These are phyloP conservation scores for Tricholoma flavovirens DNA, from an alignment of 768 basidiomycete species.

Conservation along the genomic window DNA sequence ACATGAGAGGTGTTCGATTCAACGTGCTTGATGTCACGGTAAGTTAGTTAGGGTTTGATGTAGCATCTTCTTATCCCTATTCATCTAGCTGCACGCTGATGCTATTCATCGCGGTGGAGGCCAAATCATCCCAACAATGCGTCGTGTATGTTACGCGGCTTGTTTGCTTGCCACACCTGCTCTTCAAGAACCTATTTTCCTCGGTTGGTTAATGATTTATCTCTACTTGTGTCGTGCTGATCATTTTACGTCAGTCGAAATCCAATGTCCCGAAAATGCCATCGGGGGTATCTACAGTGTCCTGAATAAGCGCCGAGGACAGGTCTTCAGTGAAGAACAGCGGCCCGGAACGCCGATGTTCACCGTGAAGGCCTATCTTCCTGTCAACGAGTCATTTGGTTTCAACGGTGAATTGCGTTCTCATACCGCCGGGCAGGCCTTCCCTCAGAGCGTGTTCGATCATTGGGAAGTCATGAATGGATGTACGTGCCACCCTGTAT, in stretches of 20 bases:
- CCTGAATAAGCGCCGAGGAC: constrained; percentile 95
- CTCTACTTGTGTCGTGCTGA: not conserved
- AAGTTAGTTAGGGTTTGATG: constrained; percentile 19
- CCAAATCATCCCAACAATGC: constrained; percentile 95
- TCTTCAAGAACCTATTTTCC: constrained; percentile 95
- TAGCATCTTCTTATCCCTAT: not conserved
- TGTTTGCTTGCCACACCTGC: constrained; percentile 85
- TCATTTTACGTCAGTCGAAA: constrained; percentile 65
- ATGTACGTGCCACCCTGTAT: constrained; percentile 40
- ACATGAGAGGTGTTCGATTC: constrained; percentile 96
- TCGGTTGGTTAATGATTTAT: constrained; percentile 42
- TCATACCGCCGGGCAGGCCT: constrained; percentile 93
- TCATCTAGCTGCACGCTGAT: constrained; percentile 82
- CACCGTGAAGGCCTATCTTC: constrained; percentile 96
- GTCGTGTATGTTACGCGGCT: constrained; percentile 95
- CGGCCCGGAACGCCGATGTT: constrained; percentile 98
- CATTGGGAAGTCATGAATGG: constrained; percentile 88
- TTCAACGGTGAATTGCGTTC: constrained; percentile 96
- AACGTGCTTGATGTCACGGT: constrained; percentile 96
- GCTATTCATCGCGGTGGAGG: constrained; percentile 99
- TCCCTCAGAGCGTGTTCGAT: constrained; percentile 95
- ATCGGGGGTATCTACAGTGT: constrained; percentile 97
- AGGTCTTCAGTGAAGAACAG: constrained; percentile 98
- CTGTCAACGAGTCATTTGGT: constrained; percentile 90
- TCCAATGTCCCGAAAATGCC: constrained; percentile 96